Base-by-base conservation (phyloP, 2,329 filamentous ascomycete species). In the Alternaria alternata region DNA sequence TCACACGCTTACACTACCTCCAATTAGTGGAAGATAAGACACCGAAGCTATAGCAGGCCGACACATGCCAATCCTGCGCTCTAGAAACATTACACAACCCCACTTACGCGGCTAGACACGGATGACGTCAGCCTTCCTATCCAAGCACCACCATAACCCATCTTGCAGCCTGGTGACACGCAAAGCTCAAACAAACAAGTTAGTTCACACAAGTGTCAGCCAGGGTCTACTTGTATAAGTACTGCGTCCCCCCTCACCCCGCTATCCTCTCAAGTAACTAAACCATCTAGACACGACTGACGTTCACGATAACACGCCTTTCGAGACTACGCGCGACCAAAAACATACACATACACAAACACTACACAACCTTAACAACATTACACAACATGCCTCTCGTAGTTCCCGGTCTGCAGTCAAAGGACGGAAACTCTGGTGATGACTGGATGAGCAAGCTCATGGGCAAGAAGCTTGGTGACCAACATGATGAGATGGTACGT, bases 381-480 rank as follows among this genome's bases (percentile, higher is more conserved):
- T 61, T 46, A 43, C 36, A 11, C 39, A 78, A 69, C 22, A 85
- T 85, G 83, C 82, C 82, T 76, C 82, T 85, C 74, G 81, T 85
- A 61, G 79, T 84, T 14, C 82, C 83, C 43, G 81, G 81, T 54
- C 66, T 83, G 39, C 77, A 77, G 71, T 78, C 75, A 70, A 79
- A 75, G 38, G 69, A 70, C 22, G 73, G 73, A 53, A 67, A 66
- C 59, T 66, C 68, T 22, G 72, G 76, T 55, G 62, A 77, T 11
- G 75, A 83, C 56, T 85, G 83, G 83, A 74, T 75, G 71, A 78
- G 75, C 67, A 80, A 84, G 77, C 76, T 85, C 22, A 78, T 81
- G 70, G 83, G 83, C 66, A 85, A 85, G 81, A 84, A 83, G 72
- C 71, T 85, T 38, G 83, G 83, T 12, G 82, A 85, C 14, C 56